Evolutionary conservation across 306 rosid genomes (phyloP).

Genomic region (Cicer arietinum): DNA sequence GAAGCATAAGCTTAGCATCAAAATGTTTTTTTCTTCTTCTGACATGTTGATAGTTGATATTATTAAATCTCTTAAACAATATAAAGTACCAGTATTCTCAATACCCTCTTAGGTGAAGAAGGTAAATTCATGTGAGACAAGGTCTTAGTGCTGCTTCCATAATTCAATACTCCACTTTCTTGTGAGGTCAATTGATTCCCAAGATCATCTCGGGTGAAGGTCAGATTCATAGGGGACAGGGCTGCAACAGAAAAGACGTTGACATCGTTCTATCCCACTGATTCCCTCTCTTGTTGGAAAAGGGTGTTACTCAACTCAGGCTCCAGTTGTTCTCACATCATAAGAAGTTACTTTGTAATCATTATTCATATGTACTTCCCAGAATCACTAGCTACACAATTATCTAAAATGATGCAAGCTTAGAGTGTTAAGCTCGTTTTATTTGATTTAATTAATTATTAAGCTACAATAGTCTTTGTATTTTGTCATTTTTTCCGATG

Average conservation of each 20-base stretch:
- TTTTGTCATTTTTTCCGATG: not conserved
- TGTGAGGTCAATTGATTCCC: constrained; percentile 21
- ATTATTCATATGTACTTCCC: not conserved
- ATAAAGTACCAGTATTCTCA: constrained; percentile 9
- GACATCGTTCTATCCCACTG: not conserved
- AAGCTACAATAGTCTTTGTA: not conserved
- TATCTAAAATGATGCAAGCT: not conserved
- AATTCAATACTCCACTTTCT: constrained; percentile 2
- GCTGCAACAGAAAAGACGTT: constrained; percentile 10
- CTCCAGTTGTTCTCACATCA: constrained; percentile 1
- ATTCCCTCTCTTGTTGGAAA: constrained; percentile 21
- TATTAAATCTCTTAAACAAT: constrained; percentile 8
- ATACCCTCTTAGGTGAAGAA: constrained; percentile 12
- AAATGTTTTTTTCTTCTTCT: too few relatives aligned
- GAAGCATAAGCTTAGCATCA: not conserved
- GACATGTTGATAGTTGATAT: not conserved
- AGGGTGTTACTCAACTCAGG: constrained; percentile 9
- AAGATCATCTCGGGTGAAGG: not conserved
- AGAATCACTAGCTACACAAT: constrained; percentile 7
- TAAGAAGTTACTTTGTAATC: constrained; percentile 6
- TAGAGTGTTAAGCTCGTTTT: not conserved
- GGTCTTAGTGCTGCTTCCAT: constrained; percentile 2
- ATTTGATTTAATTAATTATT: not conserved
- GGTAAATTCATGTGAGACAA: not conserved
- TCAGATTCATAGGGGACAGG: not conserved